Percentiles rank a stretch among this genome's conserved stretches.
phyloP scores from a whole-genome alignment of 768 basidiomycete species.

The Leucosporidium creatinivorum region DNA sequence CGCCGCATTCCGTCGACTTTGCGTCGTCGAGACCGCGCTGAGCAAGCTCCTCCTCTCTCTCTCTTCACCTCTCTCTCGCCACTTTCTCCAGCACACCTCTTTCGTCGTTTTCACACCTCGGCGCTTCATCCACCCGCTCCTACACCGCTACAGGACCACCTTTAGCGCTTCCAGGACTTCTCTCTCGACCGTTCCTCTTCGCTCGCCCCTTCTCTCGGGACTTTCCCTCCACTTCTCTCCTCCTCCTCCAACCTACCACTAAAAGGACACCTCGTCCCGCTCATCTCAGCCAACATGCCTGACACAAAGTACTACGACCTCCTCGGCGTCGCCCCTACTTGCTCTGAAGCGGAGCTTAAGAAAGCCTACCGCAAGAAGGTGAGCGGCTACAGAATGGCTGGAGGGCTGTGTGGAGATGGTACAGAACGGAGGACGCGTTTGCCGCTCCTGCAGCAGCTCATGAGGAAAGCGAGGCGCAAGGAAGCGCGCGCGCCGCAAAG shows the following conservation, averaged over 20 bases:
- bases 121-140: neutral
- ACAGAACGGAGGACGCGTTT: too few relatives aligned
- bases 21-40: too few relatives aligned
- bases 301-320: constrained; percentile 54
- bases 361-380: constrained; percentile 94
- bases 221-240: neutral
- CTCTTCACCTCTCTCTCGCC: neutral
- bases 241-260: neutral
- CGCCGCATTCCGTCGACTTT: too few relatives aligned
- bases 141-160: neutral
- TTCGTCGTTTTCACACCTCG: neutral
- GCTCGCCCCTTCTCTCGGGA: too few relatives aligned
- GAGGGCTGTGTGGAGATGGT: too few relatives aligned
- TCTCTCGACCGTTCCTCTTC: too few relatives aligned
- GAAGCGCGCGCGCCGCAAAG: neutral
- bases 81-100: too few relatives aligned
- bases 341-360: constrained; percentile 78
- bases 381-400: constrained; percentile 24
- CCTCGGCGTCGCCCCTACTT: constrained; percentile 70
- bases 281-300: constrained; percentile 37
- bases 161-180: neutral
- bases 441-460: too few relatives aligned
- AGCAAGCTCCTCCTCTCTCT: neutral
- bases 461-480: too few relatives aligned
- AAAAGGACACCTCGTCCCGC: neutral